Conservation (phyloP, 148 eudicot genomes). For the Rhododendron ferrugineum region DNA sequence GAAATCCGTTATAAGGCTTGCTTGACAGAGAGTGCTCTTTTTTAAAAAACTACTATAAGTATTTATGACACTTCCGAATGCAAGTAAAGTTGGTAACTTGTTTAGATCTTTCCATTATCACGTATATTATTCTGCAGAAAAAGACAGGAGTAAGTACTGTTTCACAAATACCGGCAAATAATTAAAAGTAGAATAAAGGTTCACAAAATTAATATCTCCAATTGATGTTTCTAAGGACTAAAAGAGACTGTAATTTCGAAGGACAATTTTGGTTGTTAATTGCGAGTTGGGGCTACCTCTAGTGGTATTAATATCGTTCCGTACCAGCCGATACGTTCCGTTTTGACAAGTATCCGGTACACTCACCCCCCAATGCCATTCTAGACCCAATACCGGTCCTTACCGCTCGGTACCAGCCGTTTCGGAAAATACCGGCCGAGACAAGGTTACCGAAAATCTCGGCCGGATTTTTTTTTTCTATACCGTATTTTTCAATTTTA, state of each 20-base stretch:
- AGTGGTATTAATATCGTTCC: too few relatives aligned
- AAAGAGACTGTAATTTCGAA: not conserved
- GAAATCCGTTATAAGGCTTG: not conserved
- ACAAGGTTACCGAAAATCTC: too few relatives aligned
- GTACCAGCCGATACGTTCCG: too few relatives aligned
- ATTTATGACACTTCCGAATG: too few relatives aligned
- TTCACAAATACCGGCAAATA: not conserved
- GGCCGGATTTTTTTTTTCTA: too few relatives aligned
- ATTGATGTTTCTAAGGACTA: not conserved
- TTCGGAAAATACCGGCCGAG: too few relatives aligned
- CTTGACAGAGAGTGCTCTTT: not conserved
- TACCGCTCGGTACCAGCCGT: too few relatives aligned
- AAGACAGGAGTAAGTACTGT: not conserved
- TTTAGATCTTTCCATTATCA: not conserved
- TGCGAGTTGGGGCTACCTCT: not conserved
- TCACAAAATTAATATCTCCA: not conserved
- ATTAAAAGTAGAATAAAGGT: not conserved
- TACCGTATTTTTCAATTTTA: too few relatives aligned
- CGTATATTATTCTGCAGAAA: too few relatives aligned
- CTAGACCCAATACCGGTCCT: too few relatives aligned
- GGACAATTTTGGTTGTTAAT: not conserved
- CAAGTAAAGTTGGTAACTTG: not conserved
- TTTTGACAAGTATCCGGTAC: too few relatives aligned
- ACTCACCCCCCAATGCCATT: too few relatives aligned
- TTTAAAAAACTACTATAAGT: not conserved